These are phyloP conservation scores for Sarocladium kiliense DNA, from an alignment of 2,329 filamentous ascomycete species.

Conservation along the genomic window DNA sequence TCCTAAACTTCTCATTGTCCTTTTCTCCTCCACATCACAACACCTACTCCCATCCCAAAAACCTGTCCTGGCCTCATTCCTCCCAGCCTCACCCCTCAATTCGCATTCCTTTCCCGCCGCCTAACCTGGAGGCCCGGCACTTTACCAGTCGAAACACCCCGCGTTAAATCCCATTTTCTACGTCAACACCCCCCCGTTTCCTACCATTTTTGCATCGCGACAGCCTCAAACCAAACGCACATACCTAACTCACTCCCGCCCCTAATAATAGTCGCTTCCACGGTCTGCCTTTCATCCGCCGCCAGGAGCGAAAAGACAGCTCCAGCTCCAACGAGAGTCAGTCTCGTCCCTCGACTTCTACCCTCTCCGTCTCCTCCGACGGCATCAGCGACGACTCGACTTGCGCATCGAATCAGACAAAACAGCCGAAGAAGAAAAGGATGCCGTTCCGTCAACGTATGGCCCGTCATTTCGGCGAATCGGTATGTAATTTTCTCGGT, in stretches of 20 bases:
- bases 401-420: not conserved
- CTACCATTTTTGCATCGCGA: not conserved
- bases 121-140: not conserved
- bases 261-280: slow-evolving; percentile 9
- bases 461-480: slow-evolving; percentile 43
- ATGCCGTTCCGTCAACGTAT: slow-evolving; percentile 37
- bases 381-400: slow-evolving; percentile 2
- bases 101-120: slow-evolving; percentile 1
- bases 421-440: slow-evolving; percentile 18
- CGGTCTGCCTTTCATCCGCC: slow-evolving; percentile 10
- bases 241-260: not conserved
- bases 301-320: slow-evolving; percentile 10
- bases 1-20: not conserved
- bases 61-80: not conserved
- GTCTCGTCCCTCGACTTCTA: slow-evolving; percentile 4
- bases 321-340: slow-evolving; percentile 10
- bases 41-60: not conserved
- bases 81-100: not conserved
- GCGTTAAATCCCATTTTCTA: slow-evolving; percentile 4
- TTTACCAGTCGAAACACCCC: not conserved
- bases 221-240: not conserved
- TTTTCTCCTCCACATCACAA: too few species aligned
- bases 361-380: slow-evolving; percentile 3
- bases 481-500: slow-evolving; percentile 29
- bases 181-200: slow-evolving; percentile 6